Percentiles rank a stretch among this genome's conserved stretches.
Evolutionary conservation across 352 stramenopile genomes (phyloP).

Genomic region (Thalassiosira hispida): DNA sequence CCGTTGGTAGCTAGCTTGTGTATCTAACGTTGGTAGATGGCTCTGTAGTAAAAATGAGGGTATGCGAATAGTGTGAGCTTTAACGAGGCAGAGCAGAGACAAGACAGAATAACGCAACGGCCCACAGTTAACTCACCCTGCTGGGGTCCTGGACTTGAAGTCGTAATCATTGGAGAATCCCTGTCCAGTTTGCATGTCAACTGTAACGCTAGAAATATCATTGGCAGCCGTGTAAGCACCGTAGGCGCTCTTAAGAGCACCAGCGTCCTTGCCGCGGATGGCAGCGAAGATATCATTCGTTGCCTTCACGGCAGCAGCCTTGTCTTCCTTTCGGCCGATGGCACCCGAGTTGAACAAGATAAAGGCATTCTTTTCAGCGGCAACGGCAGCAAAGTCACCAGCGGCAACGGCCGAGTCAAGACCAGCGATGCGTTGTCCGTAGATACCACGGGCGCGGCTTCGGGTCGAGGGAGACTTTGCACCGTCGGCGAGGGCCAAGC

Average conservation of each 20-base stretch:
- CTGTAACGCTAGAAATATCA: slow-evolving; percentile 56
- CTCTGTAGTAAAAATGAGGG: slow-evolving; percentile 10
- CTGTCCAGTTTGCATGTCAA: slow-evolving; percentile 70
- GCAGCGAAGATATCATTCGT: slow-evolving; percentile 84
- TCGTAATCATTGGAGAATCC: slow-evolving; percentile 85
- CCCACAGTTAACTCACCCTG: slow-evolving; percentile 75
- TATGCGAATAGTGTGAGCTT: background rate
- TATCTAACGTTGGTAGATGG: slow-evolving; percentile 74
- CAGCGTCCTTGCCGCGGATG: slow-evolving; percentile 76
- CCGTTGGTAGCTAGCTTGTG: background rate
- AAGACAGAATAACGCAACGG: no score
- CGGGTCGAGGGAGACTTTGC: slow-evolving; percentile 77
- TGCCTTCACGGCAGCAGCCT: slow-evolving; percentile 72
- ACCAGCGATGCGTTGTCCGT: slow-evolving; percentile 82
- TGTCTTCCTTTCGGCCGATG: slow-evolving; percentile 75
- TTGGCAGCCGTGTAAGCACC: slow-evolving; percentile 77
- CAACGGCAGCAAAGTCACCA: slow-evolving; percentile 85
- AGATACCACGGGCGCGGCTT: slow-evolving; percentile 76
- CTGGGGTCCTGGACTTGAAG: slow-evolving; percentile 71
- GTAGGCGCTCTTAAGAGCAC: slow-evolving; percentile 81
- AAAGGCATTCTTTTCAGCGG: slow-evolving; percentile 87
- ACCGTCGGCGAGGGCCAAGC: slow-evolving; percentile 83
- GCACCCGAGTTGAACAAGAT: slow-evolving; percentile 88
- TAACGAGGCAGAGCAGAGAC: background rate
- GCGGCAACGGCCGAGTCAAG: slow-evolving; percentile 79